Conservation (phyloP, 2,329 filamentous ascomycete genomes). For the Claviceps quebecensis region DNA sequence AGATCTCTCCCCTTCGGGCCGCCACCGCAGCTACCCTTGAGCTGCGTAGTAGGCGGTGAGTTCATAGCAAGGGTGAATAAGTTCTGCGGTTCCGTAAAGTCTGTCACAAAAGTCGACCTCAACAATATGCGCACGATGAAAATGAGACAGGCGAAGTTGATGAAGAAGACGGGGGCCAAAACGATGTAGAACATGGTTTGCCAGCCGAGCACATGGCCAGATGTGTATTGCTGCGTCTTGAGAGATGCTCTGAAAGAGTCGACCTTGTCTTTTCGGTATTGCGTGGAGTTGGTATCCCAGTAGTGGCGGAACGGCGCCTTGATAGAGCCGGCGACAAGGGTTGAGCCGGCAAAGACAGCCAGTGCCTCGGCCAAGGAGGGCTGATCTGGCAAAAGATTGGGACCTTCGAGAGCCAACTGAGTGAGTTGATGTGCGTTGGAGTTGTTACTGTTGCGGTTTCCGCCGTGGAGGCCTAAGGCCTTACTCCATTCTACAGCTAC, state of each 20-base stretch:
- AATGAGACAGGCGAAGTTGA: conserved; percentile 50
- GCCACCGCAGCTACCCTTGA: conserved; percentile 25
- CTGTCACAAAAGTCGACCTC: conserved; percentile 49
- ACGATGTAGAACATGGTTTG: conserved; percentile 55
- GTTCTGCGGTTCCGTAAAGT: conserved; percentile 67
- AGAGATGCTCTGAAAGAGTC: conserved; percentile 53
- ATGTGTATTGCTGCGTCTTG: conserved; percentile 54
- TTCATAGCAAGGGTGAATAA: conserved; percentile 61
- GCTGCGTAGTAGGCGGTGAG: conserved; percentile 23
- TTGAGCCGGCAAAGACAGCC: conserved; percentile 54
- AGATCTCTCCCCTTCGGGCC: conserved; percentile 22
- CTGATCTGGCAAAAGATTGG: conserved; percentile 30
- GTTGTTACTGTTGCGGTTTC: conserved; percentile 39
- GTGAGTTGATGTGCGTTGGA: conserved; percentile 43
- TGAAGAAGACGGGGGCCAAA: conserved; percentile 48
- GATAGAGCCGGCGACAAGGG: conserved; percentile 45
- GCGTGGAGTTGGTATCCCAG: conserved; percentile 27
- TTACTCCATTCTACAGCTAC: conserved; percentile 39
- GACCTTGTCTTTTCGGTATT: conserved; percentile 23
- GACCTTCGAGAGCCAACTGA: conserved; percentile 32
- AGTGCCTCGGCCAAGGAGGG: conserved; percentile 64
- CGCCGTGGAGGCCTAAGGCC: conserved; percentile 42
- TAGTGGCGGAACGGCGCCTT: conserved; percentile 46
- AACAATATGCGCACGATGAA: conserved; percentile 36
- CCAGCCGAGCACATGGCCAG: conserved; percentile 45